phyloP scores from a whole-genome alignment of 2,329 filamentous ascomycete genomes.

The Sporothrix globosa region DNA sequence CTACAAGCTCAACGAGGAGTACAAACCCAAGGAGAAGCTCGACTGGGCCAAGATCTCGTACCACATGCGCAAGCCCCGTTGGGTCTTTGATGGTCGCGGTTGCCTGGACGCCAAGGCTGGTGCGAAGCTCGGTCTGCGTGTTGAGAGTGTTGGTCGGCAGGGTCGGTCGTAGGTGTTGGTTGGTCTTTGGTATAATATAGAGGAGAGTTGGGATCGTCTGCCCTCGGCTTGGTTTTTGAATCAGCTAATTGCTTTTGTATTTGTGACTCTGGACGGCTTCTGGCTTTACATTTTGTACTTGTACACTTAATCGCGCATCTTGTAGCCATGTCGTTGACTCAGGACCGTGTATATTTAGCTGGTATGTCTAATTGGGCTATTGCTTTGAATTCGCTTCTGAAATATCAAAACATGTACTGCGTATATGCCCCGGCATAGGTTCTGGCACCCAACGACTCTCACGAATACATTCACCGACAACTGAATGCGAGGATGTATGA shows the following conservation, averaged over 20 bases:
- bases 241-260: neutral
- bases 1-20: conserved; percentile 43
- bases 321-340: neutral
- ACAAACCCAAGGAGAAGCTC: conserved; percentile 52
- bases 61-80: conserved; percentile 57
- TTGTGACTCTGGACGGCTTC: neutral
- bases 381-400: neutral
- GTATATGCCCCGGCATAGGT: too few species aligned
- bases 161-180: conserved; percentile 33
- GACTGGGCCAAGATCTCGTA: conserved; percentile 57
- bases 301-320: neutral
- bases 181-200: conserved; percentile 3
- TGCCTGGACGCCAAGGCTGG: conserved; percentile 55
- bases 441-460: neutral
- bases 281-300: neutral
- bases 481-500: neutral
- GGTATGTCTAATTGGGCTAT: neutral
- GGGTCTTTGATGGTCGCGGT: conserved; percentile 62
- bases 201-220: neutral
- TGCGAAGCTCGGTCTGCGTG: conserved; percentile 54
- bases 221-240: neutral
- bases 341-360: neutral
- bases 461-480: neutral
- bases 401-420: neutral
- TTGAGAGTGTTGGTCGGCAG: conserved; percentile 58